Evolutionary conservation across 768 basidiomycete genomes (phyloP).

Genomic region (Leccinum barrowsii): DNA sequence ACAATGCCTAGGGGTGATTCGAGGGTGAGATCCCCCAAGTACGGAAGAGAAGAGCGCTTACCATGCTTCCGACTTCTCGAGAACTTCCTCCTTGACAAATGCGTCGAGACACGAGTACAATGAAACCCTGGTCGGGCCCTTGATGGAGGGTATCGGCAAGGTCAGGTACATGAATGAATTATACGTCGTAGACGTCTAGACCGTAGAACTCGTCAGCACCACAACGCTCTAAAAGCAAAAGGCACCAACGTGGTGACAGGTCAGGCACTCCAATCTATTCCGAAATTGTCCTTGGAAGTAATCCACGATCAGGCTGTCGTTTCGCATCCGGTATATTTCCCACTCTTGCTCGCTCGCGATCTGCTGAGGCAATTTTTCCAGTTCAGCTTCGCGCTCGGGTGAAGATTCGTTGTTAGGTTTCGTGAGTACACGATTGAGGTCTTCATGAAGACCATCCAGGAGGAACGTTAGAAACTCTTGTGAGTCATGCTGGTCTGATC

Average conservation of each 20-base stretch:
- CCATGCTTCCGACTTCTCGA: constrained; percentile 96
- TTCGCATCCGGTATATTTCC: constrained; percentile 82
- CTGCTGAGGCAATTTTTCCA: constrained; percentile 83
- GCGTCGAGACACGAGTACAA: constrained; percentile 82
- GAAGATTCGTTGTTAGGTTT: constrained; percentile 63
- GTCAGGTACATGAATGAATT: constrained; percentile 96
- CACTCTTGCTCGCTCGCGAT: constrained; percentile 92
- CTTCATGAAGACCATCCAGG: constrained; percentile 88
- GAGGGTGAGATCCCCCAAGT: background rate
- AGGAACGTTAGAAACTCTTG: constrained; percentile 96
- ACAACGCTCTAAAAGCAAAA: constrained; percentile 3
- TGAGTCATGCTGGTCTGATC: constrained; percentile 92
- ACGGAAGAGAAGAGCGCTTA: constrained; percentile 32
- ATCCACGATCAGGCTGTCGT: constrained; percentile 93
- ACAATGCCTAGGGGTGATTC: constrained; percentile 69
- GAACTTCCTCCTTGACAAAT: constrained; percentile 85
- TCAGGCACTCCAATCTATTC: constrained; percentile 84
- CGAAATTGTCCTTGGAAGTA: constrained; percentile 98
- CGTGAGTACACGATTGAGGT: constrained; percentile 77
- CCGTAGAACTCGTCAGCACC: constrained; percentile 9
- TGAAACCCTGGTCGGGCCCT: constrained; percentile 55
- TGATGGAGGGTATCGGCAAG: constrained; percentile 75
- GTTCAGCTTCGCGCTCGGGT: constrained; percentile 79
- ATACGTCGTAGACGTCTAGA: constrained; percentile 93
- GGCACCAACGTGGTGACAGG: constrained; percentile 70